Percentiles rank a stretch among this genome's conserved stretches.
These are phyloP conservation scores for Hanseniaspora pseudoguilliermondii DNA, from an alignment of 805 yeast species.

Conservation along the genomic window DNA sequence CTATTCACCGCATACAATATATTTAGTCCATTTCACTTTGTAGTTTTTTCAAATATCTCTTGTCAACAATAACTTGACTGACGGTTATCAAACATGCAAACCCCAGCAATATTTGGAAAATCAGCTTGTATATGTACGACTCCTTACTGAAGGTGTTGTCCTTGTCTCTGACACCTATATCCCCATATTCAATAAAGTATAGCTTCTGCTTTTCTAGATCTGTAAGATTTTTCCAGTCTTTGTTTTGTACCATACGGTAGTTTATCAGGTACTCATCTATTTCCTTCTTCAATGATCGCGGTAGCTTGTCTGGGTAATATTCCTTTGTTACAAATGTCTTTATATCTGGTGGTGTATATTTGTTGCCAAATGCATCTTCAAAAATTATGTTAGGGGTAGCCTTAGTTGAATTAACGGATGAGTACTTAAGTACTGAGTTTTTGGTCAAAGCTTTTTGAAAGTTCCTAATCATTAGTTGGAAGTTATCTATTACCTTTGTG, in stretches of 20 bases:
- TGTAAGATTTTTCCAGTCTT: slow-evolving; percentile 25
- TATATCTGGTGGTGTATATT: slow-evolving; percentile 25
- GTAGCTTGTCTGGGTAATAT: slow-evolving; percentile 27
- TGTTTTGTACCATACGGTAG: slow-evolving; percentile 22
- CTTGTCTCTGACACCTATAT: slow-evolving; percentile 30
- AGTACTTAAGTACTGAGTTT: background rate
- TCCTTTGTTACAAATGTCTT: slow-evolving; percentile 19
- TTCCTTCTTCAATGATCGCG: slow-evolving; percentile 25
- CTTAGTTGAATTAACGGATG: background rate
- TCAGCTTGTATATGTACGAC: slow-evolving; percentile 16
- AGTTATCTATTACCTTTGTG: background rate
- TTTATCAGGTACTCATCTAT: slow-evolving; percentile 26
- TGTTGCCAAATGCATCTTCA: background rate
- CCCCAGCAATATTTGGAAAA: slow-evolving; percentile 20
- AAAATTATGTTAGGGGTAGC: background rate
- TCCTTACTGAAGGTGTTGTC: slow-evolving; percentile 13
- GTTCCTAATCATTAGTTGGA: background rate
- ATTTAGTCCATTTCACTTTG: background rate
- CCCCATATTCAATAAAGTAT: slow-evolving; percentile 29
- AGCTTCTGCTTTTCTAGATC: slow-evolving; percentile 23
- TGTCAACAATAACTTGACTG: slow-evolving; percentile 19
- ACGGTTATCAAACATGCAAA: slow-evolving; percentile 18
- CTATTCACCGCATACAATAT: background rate
- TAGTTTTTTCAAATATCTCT: slow-evolving; percentile 13
- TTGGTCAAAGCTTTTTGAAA: background rate